Base-by-base conservation (phyloP, 768 basidiomycete genomes). In the Suillus lakei region DNA sequence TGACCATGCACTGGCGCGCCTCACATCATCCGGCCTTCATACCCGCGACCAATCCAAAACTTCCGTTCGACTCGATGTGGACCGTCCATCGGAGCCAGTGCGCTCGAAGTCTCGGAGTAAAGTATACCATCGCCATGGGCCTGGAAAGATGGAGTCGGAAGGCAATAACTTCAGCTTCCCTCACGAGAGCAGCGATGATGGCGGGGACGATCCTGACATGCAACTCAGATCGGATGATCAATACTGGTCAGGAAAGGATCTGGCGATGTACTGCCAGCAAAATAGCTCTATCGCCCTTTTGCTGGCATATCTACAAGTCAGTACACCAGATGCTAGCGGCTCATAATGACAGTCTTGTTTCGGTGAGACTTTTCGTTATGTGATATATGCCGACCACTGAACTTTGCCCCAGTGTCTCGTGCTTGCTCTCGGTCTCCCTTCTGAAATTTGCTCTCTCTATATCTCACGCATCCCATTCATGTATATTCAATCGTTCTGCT, bases 261-360 rank as follows among this genome's bases (percentile, higher is more conserved):
- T 99, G 66, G 89, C 93, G 72, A 77, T 91, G 71, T 86, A 92
- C 38, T 96, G 95, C 74, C 87, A 89, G 69, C 96, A 98, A 76
- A 99, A 98, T 71, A 95, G 95, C 73, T 84, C 92, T 16, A 88
- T 98, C 43, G 86, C 92, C 4, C 80, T 88, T 39, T 86, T 96
- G 62, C 82, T 97, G 54, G 85, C 88, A 60, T 83, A 85, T 67
- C 75, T 92, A 54, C 85, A 87, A 72, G 83, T 85, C 15, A 83
- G 82, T 15, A 72, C 80, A 44, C 78, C 83, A 53, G 84, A 82
- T 65, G 77, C 77, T 61, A 71, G 71, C 21, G 67, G 71, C 54
- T 72, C 71, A 64, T 66, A 64, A 48, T 78, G 68, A 64, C 64
- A 59, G 39, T 28, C 68, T 46, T 30, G 59, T 64, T 61, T 60